A percentile compares a stretch with the other conserved stretches of the same genome.
phyloP scores from a whole-genome alignment of 768 basidiomycete species.

The Suillus tomentosus region DNA sequence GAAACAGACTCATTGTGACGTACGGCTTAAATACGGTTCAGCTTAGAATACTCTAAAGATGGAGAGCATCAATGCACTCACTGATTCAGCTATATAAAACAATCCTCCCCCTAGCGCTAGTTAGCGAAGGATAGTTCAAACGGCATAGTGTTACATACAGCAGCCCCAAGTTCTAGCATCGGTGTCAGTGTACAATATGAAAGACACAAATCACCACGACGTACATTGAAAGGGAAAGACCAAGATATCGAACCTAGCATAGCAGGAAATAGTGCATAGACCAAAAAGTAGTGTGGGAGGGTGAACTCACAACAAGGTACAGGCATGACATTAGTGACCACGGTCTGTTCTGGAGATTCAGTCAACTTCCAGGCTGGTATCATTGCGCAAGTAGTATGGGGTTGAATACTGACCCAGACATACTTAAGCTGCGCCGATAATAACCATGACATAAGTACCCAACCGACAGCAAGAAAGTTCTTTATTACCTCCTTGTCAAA shows the following conservation, averaged over 20 bases:
- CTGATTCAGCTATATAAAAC: not conserved
- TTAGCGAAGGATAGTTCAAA: not conserved
- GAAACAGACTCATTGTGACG: not conserved
- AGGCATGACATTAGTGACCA: constrained; percentile 4
- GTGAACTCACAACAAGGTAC: constrained; percentile 1
- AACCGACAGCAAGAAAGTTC: not conserved
- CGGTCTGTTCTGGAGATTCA: not conserved
- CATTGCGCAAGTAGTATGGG: not conserved
- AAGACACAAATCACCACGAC: not conserved
- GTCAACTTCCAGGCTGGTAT: not conserved
- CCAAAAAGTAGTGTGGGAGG: not conserved
- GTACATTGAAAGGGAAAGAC: constrained; percentile 1
- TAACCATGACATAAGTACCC: not conserved
- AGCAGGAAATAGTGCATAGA: not conserved
- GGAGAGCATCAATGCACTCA: not conserved
- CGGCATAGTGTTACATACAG: not conserved
- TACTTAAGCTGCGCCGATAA: not conserved
- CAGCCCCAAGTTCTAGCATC: not conserved
- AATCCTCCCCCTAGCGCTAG: constrained; percentile 1
- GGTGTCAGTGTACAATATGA: not conserved
- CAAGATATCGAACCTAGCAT: constrained; percentile 4
- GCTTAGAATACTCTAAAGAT: not conserved
- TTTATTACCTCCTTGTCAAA: not conserved
- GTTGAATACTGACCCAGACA: constrained; percentile 1
- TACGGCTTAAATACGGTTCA: not conserved